These are phyloP conservation scores for Gnomoniopsis sp. DNA, from an alignment of 2,329 filamentous ascomycete species.

Conservation along the genomic window DNA sequence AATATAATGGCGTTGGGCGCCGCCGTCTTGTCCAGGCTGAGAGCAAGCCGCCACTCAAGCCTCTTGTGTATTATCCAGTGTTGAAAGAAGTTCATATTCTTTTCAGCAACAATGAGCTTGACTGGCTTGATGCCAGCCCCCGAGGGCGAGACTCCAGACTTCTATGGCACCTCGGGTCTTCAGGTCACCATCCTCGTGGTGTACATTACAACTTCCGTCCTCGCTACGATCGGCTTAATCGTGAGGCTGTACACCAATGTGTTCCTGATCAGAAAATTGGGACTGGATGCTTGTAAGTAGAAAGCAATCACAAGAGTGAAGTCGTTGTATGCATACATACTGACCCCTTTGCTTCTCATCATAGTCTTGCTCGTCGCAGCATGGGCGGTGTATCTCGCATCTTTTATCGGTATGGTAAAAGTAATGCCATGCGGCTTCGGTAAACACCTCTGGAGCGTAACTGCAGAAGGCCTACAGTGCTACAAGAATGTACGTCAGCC, in stretches of 20 bases:
- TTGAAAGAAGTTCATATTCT: too few relatives aligned
- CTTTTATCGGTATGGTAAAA: slow-evolving; percentile 14
- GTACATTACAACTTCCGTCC: slow-evolving; percentile 9
- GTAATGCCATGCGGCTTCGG: slow-evolving; percentile 17
- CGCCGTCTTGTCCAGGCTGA: background rate
- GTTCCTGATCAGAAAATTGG: slow-evolving; percentile 9
- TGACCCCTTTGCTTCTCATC: background rate
- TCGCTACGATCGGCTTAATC: slow-evolving; percentile 9
- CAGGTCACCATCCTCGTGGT: slow-evolving; percentile 12
- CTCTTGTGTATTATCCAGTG: too few relatives aligned
- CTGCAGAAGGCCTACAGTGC: slow-evolving; percentile 11
- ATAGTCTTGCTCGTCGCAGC: slow-evolving; percentile 15
- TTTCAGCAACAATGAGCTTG: slow-evolving; percentile 2
- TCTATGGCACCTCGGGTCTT: slow-evolving; percentile 12
- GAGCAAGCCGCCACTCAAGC: background rate
- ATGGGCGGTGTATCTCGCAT: slow-evolving; percentile 16
- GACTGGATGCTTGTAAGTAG: slow-evolving; percentile 16
- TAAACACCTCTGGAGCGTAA: slow-evolving; percentile 16
- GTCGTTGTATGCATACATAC: background rate
- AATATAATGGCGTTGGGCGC: background rate
- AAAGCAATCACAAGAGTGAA: background rate
- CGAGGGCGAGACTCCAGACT: slow-evolving; percentile 3
- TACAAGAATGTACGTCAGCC: slow-evolving; percentile 8
- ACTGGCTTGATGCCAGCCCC: slow-evolving; percentile 13
- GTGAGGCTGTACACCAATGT: slow-evolving; percentile 13